These are phyloP conservation scores for Moricandia arvensis DNA, from an alignment of 345 rosid species.

Conservation along the genomic window DNA sequence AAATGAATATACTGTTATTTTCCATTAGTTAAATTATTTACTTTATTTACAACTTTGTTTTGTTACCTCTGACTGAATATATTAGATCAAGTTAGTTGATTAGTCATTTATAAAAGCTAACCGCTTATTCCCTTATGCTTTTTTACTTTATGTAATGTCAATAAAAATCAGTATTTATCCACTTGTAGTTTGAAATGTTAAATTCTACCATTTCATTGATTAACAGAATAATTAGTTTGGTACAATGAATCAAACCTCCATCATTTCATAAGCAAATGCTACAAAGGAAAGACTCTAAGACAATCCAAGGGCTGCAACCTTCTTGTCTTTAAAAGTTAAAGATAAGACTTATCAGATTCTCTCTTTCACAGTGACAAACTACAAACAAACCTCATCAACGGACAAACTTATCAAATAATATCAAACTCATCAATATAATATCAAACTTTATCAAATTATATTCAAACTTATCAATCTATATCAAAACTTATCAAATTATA, in stretches of 20 bases:
- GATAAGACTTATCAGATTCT: constrained; percentile 1
- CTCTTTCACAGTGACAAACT: constrained; percentile 22
- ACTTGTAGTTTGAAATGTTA: not conserved
- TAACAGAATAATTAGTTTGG: constrained; percentile 16
- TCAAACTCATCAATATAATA: no score
- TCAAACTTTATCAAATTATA: no score
- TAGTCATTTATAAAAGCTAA: not conserved
- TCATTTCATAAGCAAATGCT: constrained; percentile 16
- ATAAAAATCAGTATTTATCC: not conserved
- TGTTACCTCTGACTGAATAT: not conserved
- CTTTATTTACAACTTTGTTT: not conserved
- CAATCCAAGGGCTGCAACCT: not conserved
- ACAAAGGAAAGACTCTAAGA: not conserved
- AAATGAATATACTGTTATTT: not conserved
- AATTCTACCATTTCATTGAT: constrained; percentile 16
- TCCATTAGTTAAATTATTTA: not conserved
- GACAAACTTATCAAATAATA: not conserved
- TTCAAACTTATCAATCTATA: no score
- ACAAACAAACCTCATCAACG: no score
- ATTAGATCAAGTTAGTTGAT: not conserved
- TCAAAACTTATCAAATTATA: no score
- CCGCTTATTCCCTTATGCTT: not conserved
- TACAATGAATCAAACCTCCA: constrained; percentile 15
- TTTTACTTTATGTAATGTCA: constrained; percentile 2
- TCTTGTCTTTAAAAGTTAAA: constrained; percentile 1